Evolutionary conservation across 2,329 filamentous ascomycete species (phyloP).

Genomic region (Neopestalotiopsis sp.): DNA sequence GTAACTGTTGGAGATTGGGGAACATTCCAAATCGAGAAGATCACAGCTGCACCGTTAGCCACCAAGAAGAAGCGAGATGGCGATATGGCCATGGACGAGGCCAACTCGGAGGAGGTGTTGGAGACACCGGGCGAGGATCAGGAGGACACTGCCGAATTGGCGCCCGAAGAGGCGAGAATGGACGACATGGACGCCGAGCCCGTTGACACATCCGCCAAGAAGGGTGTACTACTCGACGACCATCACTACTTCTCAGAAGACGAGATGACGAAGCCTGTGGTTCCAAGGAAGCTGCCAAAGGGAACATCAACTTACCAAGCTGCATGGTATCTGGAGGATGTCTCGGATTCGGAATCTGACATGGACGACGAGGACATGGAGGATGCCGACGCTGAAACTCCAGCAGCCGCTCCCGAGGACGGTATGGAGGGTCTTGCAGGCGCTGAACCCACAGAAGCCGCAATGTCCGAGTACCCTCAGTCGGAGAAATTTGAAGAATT

Average conservation of each 20-base stretch:
- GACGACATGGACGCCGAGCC: constrained; percentile 50
- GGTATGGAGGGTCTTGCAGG: constrained; percentile 74
- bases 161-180: constrained; percentile 86
- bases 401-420: constrained; percentile 73
- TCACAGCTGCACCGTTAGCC: constrained; percentile 75
- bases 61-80: constrained; percentile 66
- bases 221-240: constrained; percentile 92
- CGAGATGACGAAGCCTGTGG: constrained; percentile 63
- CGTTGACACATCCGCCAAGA: constrained; percentile 60
- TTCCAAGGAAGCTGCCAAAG: constrained; percentile 79
- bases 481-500: constrained; percentile 90
- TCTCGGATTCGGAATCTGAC: constrained; percentile 83
- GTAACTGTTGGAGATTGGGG: constrained; percentile 95
- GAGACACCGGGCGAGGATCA: constrained; percentile 78
- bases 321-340: constrained; percentile 84
- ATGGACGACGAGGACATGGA: constrained; percentile 63
- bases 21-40: constrained; percentile 89
- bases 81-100: constrained; percentile 71
- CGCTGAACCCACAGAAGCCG: constrained; percentile 75
- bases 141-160: constrained; percentile 82
- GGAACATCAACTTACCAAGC: constrained; percentile 95
- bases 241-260: constrained; percentile 98
- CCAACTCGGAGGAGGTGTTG: constrained; percentile 60
- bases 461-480: constrained; percentile 87
- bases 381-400: constrained; percentile 44